Base-by-base conservation (phyloP, 2,329 filamentous ascomycete species). In the Myriosclerotinia duriaeana region DNA sequence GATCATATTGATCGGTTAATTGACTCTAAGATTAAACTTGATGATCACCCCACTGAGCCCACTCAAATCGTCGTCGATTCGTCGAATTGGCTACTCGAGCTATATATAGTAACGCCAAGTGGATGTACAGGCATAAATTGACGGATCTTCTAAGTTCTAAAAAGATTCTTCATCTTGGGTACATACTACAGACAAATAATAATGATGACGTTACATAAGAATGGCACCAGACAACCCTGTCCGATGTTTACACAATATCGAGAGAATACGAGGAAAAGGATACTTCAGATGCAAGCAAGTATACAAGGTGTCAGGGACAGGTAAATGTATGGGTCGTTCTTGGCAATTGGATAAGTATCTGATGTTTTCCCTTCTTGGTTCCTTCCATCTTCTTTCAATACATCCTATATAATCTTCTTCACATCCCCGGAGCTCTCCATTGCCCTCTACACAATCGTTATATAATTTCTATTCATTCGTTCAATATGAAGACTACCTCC, bases 401-500 rank as follows among this genome's bases (percentile, higher is more conserved):
- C 8, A 2, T 46, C 22, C 46, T 38, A 61, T 61, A 26, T 60
- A 50, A 48, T 50, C 44, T 50, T 11, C 56, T 36, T 60, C 20
- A 36, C 34, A 26, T 20, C 26, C 30, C 12, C 14, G 26, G 58
- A 61, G 58, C 38, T 36, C 56, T 60, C 50, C 58, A 50, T 26
- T 61, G 44, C 44, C 50, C 44, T 50, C 53, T 48, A 60, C 20
- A 65, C 63, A 52, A 65, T 60, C 53, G 53, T 65, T 65, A 52
- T 22, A 36, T 22, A 36, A 38, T 40, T 38, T 52, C 42, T 53
- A 26, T 60, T 26, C 4, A 50, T 38, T 22, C 22, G 34, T 7
- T 40, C 53, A 65, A 53, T 42, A 74, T 73, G 72, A 75, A 74
- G 66, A 58, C 64, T 3, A 50, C 63, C 20, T 63, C 71, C 34